A percentile compares a stretch with the other conserved stretches of the same genome.
Evolutionary conservation across 1,284 basidiomycete species (phyloP).

Genomic region (Ustilago loliicola): DNA sequence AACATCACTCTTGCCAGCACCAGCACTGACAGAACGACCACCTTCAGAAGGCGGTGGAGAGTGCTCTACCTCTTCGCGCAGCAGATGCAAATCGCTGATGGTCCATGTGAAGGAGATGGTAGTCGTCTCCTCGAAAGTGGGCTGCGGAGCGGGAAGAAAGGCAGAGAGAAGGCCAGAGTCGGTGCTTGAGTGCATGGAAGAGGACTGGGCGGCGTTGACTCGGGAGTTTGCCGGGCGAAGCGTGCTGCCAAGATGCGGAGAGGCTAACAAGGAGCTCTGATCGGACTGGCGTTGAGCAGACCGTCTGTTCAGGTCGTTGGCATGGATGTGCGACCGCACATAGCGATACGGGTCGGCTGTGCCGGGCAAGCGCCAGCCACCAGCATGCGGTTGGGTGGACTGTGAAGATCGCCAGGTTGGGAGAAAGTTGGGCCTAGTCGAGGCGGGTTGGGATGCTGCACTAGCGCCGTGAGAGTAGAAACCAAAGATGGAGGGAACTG

Average conservation of each 20-base stretch:
- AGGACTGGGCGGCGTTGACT: neutral
- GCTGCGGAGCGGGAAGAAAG: constrained; percentile 19
- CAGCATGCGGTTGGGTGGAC: neutral
- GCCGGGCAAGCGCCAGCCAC: neutral
- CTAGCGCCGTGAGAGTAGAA: constrained; percentile 41
- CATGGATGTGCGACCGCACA: no score
- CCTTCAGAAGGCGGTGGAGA: constrained; percentile 52
- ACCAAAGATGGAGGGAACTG: constrained; percentile 47
- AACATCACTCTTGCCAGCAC: constrained; percentile 60
- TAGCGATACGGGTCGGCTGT: no score
- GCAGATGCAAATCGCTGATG: constrained; percentile 55
- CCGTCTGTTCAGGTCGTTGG: neutral
- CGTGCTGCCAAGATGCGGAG: neutral
- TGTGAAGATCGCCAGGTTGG: neutral
- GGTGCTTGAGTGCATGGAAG: neutral
- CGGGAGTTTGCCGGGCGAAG: neutral
- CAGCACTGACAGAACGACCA: constrained; percentile 61
- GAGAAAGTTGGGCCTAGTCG: neutral
- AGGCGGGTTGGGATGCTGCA: neutral
- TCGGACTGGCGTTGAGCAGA: neutral
- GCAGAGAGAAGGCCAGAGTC: constrained; percentile 18
- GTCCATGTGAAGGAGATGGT: constrained; percentile 63
- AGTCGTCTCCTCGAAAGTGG: constrained; percentile 59
- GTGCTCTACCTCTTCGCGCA: constrained; percentile 62
- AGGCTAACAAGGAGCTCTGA: neutral